A percentile compares a stretch with the other conserved stretches of the same genome.
phyloP scores from a whole-genome alignment of 202 grass and related monocot species.

The Tripidium arundinaceum region DNA sequence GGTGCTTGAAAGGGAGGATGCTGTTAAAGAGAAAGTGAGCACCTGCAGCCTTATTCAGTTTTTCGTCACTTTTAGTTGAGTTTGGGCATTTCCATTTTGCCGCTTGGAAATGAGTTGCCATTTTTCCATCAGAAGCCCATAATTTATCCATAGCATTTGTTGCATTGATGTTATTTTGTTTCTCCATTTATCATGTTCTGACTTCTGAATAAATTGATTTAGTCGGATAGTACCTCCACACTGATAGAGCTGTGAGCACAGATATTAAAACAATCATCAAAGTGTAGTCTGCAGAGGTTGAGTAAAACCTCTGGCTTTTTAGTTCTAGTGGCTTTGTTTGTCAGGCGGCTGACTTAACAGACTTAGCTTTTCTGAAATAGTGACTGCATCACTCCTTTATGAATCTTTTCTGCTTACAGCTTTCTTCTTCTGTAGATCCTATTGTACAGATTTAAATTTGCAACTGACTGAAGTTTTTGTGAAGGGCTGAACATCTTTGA shows the following conservation, averaged over 20 bases:
- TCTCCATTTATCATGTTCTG: background rate
- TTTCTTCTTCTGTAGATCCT: background rate
- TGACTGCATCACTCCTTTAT: background rate
- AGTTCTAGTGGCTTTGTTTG: background rate
- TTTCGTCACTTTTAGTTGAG: slow-evolving; percentile 3
- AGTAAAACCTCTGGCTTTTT: background rate
- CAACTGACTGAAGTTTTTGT: too few species aligned
- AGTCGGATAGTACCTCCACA: background rate
- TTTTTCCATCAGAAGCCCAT: background rate
- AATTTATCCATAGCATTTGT: too few species aligned
- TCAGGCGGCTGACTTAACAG: background rate
- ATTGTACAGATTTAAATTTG: background rate
- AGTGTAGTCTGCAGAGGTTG: background rate
- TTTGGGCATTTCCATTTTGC: too few species aligned
- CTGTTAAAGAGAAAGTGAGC: slow-evolving; percentile 75
- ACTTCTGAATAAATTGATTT: background rate
- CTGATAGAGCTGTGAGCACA: background rate
- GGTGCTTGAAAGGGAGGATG: slow-evolving; percentile 50
- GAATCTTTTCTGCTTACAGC: background rate
- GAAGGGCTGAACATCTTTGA: background rate
- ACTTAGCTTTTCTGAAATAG: background rate
- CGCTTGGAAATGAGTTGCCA: background rate
- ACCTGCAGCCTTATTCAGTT: background rate
- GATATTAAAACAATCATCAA: background rate
- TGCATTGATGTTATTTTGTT: too few species aligned